Evolutionary conservation across 495 filamentous ascomycete species (phyloP).

Genomic region (Aspergillus bertholletiae): DNA sequence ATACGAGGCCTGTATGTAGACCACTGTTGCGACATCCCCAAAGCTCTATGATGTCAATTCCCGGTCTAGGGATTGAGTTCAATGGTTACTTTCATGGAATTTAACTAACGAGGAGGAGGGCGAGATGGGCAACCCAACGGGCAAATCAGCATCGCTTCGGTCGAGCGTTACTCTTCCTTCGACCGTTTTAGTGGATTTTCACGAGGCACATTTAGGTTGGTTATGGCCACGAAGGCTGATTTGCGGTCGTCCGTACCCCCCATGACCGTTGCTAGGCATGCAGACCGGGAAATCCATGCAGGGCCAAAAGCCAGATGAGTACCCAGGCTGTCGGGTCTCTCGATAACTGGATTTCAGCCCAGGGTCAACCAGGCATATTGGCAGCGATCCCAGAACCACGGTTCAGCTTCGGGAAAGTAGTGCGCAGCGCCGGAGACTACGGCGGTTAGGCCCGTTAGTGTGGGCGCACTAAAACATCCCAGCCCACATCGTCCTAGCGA

Average conservation of each 20-base stretch:
- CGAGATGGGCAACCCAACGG: too few species aligned
- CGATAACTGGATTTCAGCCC: conserved; percentile 12
- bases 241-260: background rate
- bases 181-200: background rate
- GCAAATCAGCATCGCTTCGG: background rate
- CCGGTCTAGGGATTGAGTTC: background rate
- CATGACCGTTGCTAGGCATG: conserved; percentile 7
- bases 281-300: conserved; percentile 24
- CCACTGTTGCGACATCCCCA: background rate
- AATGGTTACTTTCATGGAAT: background rate
- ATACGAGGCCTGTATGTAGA: background rate
- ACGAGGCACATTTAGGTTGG: background rate
- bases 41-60: background rate
- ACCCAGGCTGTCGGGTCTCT: conserved; percentile 31
- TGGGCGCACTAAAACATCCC: background rate
- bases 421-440: conserved; percentile 17
- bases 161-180: background rate
- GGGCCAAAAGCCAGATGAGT: conserved; percentile 10
- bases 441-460: conserved; percentile 28
- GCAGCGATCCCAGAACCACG: conserved; percentile 38
- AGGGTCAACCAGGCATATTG: conserved; percentile 10
- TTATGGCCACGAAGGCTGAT: background rate
- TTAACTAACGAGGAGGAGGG: background rate
- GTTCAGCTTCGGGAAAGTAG: conserved; percentile 37
- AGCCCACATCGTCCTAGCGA: background rate